Base-by-base conservation (phyloP, 805 yeast genomes). In the Suhomyces sp. region DNA sequence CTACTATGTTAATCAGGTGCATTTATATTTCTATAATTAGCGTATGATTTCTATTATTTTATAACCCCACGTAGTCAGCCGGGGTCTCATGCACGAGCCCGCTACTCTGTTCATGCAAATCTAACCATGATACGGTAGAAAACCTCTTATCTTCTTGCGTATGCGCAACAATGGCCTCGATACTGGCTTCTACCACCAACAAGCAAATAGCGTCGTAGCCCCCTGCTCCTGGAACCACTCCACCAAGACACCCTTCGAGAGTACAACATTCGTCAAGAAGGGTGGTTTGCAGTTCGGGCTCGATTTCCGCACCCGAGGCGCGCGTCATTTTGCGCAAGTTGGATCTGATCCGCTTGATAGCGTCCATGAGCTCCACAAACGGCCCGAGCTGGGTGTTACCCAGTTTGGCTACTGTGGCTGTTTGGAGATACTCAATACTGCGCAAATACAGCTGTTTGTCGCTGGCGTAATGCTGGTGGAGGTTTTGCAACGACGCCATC, bases 191-290 rank as follows among this genome's bases (percentile, higher is more conserved):
- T 1, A 80, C 76, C 2, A 87, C 86, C 26, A 94, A 68, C 26
- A 93, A 62, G 52, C 96, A 82, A 17, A 94, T 82, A 0, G 99
- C 99, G 73, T 94, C 99, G 65, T 85, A 88, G 0, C 99, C 99
- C 26, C 99, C 99, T 0, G 99, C 99, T 2, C 99, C 99, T 0
- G 99, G 99, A 3, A 94, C 96, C 33, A 94, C 92, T n/a, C 97
- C 97, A 0, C 97, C 96, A 17, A 93, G 60, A 29, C 90, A 94
- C 13, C 99, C 99, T 0, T 73, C 74, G 19, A 89, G 64, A 7
- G 52, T 45, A 6, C 68, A 58, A 41, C 77, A 66, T 15, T 73
- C 66, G 62, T 93, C 83, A 6, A 94, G 71, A 5, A 94, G 73
- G 1, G 59, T 54, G 0, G 97, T 88, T 69, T 94, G 99, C 19